Percentiles rank a stretch among this genome's conserved stretches.
These are phyloP conservation scores for Neurospora sp. DNA, from an alignment of 2,329 filamentous ascomycete genomes.

Conservation along the genomic window DNA sequence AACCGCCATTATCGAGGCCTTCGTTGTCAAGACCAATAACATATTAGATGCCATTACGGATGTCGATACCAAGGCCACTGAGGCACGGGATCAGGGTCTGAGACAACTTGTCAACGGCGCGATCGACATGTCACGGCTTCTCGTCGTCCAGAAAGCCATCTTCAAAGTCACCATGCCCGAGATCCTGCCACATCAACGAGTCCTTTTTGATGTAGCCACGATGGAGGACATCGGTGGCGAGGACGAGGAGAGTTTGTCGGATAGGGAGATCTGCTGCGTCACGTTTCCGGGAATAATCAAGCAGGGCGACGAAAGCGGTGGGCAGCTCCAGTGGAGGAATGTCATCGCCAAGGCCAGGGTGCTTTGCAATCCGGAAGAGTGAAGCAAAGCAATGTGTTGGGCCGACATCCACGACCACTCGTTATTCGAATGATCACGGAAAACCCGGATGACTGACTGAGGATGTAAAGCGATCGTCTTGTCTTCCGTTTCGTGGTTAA, in stretches of 20 bases:
- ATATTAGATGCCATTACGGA: slow-evolving; percentile 40
- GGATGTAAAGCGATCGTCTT: background rate
- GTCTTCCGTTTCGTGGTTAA: background rate
- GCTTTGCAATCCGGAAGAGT: slow-evolving; percentile 39
- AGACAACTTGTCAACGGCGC: slow-evolving; percentile 40
- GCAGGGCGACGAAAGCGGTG: slow-evolving; percentile 53
- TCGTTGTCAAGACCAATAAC: slow-evolving; percentile 37
- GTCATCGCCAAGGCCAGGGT: slow-evolving; percentile 58
- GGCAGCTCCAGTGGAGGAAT: slow-evolving; percentile 50
- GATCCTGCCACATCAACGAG: slow-evolving; percentile 40
- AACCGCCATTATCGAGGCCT: slow-evolving; percentile 27
- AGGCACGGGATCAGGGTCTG: slow-evolving; percentile 42
- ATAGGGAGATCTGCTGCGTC: slow-evolving; percentile 48
- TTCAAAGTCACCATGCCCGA: slow-evolving; percentile 47
- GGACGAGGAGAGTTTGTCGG: slow-evolving; percentile 43
- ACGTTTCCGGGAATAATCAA: slow-evolving; percentile 57
- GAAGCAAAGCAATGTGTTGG: background rate
- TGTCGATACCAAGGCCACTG: slow-evolving; percentile 24
- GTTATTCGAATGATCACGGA: background rate
- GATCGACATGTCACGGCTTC: slow-evolving; percentile 44
- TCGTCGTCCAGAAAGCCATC: slow-evolving; percentile 49
- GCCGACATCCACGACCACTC: background rate
- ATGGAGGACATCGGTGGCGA: slow-evolving; percentile 61
- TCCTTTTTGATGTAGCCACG: slow-evolving; percentile 44
- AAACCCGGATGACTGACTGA: background rate